A percentile compares a stretch with the other conserved stretches of the same genome.
phyloP scores from a whole-genome alignment of 2,329 filamentous ascomycete genomes.

The Byssochlamys sp. region DNA sequence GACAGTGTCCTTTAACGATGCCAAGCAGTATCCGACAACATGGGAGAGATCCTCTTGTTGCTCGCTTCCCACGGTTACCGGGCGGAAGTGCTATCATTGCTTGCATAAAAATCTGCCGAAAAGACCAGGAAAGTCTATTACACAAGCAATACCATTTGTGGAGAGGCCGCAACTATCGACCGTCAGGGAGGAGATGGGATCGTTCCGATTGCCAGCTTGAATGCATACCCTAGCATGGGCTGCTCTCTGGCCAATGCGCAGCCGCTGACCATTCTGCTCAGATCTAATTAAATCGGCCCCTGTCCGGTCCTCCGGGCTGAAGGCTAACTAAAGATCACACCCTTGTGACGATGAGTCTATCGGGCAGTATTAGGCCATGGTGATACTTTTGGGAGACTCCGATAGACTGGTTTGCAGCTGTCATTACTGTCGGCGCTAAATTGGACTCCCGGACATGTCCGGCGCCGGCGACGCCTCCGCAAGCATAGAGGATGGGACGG shows the following conservation, averaged over 20 bases:
- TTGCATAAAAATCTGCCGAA: background rate
- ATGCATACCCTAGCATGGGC: background rate
- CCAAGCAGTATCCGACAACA: background rate
- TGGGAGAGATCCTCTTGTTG: background rate
- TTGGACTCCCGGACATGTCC: background rate
- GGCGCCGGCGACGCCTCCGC: background rate
- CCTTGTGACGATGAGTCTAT: background rate
- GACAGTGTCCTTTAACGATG: background rate
- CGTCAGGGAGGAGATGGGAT: background rate
- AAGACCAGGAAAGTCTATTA: background rate
- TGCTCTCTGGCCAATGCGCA: background rate
- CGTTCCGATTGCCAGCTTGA: background rate
- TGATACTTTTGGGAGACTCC: background rate
- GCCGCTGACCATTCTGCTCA: background rate
- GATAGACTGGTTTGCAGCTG: background rate
- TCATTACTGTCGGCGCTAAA: background rate
- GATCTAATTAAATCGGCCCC: background rate
- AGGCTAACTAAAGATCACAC: background rate
- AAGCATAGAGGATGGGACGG: background rate
- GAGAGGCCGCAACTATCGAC: background rate
- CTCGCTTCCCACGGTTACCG: background rate
- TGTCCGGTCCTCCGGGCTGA: background rate
- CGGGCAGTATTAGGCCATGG: background rate
- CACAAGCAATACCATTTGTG: background rate
- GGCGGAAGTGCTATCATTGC: background rate